Percentiles rank a stretch among this genome's conserved stretches.
Conservation (phyloP, 73 alveolate genomes). For the Effrenium voratum region DNA sequence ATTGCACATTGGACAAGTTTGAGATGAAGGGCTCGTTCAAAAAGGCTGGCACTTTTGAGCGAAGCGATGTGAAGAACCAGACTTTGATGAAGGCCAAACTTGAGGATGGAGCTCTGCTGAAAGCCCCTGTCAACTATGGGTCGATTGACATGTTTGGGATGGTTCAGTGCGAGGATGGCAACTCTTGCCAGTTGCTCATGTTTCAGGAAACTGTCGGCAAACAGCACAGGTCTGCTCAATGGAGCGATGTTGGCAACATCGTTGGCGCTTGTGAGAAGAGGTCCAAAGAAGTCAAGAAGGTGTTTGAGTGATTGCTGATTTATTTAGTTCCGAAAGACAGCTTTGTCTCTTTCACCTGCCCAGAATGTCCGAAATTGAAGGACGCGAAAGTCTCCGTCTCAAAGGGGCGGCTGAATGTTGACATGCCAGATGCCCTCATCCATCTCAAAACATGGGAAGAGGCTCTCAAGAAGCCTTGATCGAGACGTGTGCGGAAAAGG, state of each 20-base stretch:
- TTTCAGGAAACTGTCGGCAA: slow-evolving; percentile 42
- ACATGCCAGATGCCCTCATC: slow-evolving; percentile 32
- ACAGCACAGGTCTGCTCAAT: slow-evolving; percentile 11
- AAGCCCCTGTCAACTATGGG: slow-evolving; percentile 39
- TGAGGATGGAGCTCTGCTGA: slow-evolving; percentile 27
- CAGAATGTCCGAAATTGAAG: slow-evolving; percentile 6
- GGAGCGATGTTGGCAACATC: not conserved
- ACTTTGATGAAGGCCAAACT: slow-evolving; percentile 13
- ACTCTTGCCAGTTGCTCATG: slow-evolving; percentile 19
- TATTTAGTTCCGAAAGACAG: slow-evolving; percentile 35
- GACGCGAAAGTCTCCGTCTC: slow-evolving; percentile 14
- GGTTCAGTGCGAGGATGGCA: not conserved
- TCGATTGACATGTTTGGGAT: slow-evolving; percentile 34
- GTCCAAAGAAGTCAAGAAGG: not conserved
- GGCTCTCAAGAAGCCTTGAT: slow-evolving; percentile 46
- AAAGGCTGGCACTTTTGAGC: slow-evolving; percentile 16
- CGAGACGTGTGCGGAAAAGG: slow-evolving; percentile 35
- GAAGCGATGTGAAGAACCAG: not conserved
- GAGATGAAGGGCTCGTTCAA: slow-evolving; percentile 24
- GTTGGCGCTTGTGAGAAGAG: slow-evolving; percentile 24
- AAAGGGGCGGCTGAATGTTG: slow-evolving; percentile 26
- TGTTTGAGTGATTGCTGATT: not conserved
- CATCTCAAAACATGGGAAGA: slow-evolving; percentile 33
- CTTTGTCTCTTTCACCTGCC: not conserved
- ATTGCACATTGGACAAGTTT: not conserved